These are phyloP conservation scores for Mycena belliarum DNA, from an alignment of 768 basidiomycete species.

Conservation along the genomic window DNA sequence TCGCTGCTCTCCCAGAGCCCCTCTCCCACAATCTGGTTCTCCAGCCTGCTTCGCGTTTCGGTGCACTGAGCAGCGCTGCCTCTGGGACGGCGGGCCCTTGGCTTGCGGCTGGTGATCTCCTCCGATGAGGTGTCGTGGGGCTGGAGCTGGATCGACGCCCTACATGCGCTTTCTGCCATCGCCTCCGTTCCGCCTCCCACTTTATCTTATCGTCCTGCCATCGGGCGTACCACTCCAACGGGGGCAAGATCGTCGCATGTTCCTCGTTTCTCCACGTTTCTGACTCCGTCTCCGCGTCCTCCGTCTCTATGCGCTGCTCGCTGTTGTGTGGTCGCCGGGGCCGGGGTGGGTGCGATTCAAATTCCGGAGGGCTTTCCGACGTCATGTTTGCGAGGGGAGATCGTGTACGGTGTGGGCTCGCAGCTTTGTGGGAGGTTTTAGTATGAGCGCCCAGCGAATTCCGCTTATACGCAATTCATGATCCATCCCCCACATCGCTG, in stretches of 20 bases:
- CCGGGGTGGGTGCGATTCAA: too few species aligned
- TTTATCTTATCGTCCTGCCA: slow-evolving; percentile 14
- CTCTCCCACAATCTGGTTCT: slow-evolving; percentile 5
- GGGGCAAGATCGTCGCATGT: slow-evolving; percentile 1
- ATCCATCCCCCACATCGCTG: background rate
- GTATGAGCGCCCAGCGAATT: background rate
- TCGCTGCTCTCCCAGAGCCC: background rate
- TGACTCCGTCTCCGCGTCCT: background rate
- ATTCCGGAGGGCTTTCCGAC: background rate
- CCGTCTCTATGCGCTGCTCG: background rate
- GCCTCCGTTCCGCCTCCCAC: slow-evolving; percentile 8
- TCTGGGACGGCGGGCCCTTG: background rate
- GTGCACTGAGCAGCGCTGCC: background rate
- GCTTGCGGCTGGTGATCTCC: background rate
- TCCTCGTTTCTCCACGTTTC: slow-evolving; percentile 8
- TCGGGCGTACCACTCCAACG: slow-evolving; percentile 10
- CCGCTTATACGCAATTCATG: background rate
- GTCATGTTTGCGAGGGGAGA: background rate
- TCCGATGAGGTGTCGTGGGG: background rate
- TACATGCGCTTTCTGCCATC: slow-evolving; percentile 4
- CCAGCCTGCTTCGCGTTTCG: slow-evolving; percentile 1
- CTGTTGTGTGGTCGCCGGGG: background rate
- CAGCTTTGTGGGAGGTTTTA: background rate
- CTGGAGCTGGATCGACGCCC: background rate
- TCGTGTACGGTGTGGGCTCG: too few species aligned